These are phyloP conservation scores for Pseudogymnoascus sp. DNA, from an alignment of 2,329 filamentous ascomycete species.

Conservation along the genomic window DNA sequence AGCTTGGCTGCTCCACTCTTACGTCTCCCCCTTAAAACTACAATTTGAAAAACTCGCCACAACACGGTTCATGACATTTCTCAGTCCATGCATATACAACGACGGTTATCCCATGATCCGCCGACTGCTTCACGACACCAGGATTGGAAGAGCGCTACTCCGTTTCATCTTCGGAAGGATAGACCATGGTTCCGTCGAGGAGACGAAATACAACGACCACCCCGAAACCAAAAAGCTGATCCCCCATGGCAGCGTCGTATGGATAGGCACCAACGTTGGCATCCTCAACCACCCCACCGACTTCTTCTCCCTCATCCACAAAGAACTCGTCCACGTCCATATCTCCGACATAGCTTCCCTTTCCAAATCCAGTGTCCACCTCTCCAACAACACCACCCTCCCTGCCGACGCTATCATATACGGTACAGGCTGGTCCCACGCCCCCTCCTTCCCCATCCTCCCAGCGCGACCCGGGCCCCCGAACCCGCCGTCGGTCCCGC, in stretches of 20 bases:
- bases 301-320: conserved; percentile 48
- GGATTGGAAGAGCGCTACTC: conserved; percentile 44
- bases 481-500: neutral
- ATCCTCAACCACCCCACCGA: conserved; percentile 54
- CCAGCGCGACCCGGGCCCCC: conserved; percentile 13
- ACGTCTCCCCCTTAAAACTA: conserved; percentile 19
- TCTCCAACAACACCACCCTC: conserved; percentile 42
- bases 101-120: conserved; percentile 50
- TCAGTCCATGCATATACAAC: conserved; percentile 66
- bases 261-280: conserved; percentile 47
- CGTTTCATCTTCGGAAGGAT: conserved; percentile 51
- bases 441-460: conserved; percentile 43
- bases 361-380: conserved; percentile 39
- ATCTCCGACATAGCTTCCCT: conserved; percentile 45
- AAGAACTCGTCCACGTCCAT: conserved; percentile 44
- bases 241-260: conserved; percentile 44
- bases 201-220: conserved; percentile 47
- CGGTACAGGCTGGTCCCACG: conserved; percentile 52
- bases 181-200: conserved; percentile 44
- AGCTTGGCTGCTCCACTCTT: neutral
- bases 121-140: conserved; percentile 49
- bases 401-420: conserved; percentile 47
- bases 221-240: conserved; percentile 46
- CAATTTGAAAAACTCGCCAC: conserved; percentile 61
- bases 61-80: conserved; percentile 62